phyloP scores from a whole-genome alignment of 2,329 filamentous ascomycete species.

The Tolypocladium album region DNA sequence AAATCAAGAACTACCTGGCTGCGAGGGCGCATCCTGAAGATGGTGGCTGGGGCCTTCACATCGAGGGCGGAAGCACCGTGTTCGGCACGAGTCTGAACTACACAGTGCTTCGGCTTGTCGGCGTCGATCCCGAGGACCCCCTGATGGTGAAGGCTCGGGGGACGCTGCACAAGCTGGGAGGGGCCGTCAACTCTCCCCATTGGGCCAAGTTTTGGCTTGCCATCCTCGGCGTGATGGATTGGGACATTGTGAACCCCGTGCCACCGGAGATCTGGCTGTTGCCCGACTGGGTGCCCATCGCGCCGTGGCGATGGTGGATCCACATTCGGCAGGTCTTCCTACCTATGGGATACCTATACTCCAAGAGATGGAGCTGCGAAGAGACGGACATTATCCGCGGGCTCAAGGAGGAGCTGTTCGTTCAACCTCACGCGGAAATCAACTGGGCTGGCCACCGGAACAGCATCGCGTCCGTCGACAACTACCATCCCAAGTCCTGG shows the following conservation, averaged over 20 bases:
- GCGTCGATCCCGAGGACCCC: conserved; percentile 72
- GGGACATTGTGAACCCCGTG: conserved; percentile 90
- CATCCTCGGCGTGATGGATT: conserved; percentile 69
- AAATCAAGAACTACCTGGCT: conserved; percentile 88
- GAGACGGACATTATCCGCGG: conserved; percentile 62
- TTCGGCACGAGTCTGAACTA: conserved; percentile 92
- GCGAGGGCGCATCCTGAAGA: conserved; percentile 76
- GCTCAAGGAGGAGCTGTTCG: conserved; percentile 73
- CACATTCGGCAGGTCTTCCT: conserved; percentile 96
- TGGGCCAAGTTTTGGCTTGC: conserved; percentile 98
- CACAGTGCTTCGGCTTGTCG: conserved; percentile 66
- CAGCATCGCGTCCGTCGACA: conserved; percentile 66
- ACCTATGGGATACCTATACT: conserved; percentile 85
- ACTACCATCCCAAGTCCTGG: conserved; percentile 89
- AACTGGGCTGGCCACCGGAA: conserved; percentile 72
- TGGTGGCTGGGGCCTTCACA: conserved; percentile 95
- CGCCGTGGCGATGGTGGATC: conserved; percentile 95
- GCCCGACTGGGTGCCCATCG: conserved; percentile 81
- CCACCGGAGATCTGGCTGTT: conserved; percentile 90
- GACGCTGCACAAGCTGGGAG: conserved; percentile 75
- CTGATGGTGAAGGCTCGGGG: conserved; percentile 77
- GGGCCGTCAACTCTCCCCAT: conserved; percentile 74
- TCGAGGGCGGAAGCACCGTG: conserved; percentile 84
- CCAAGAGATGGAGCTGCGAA: conserved; percentile 68
- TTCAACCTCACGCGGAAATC: conserved; percentile 66